Percentiles rank a stretch among this genome's conserved stretches.
Conservation (phyloP, 1,139 yeast genomes). For the Williopsis jadinii region DNA sequence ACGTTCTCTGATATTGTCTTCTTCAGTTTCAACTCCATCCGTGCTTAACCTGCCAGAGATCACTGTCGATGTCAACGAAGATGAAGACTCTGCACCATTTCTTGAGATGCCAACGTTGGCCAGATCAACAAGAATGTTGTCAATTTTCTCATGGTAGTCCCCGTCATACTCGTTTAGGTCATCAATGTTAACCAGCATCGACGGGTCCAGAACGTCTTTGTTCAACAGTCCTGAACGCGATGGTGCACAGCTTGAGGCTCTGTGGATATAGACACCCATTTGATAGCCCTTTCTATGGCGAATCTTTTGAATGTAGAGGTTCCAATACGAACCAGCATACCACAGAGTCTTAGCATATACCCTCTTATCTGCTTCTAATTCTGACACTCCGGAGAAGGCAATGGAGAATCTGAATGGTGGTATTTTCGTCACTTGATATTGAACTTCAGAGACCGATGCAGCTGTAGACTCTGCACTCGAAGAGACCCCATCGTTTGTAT, state of each 20-base stretch:
- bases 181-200: slow-evolving; percentile 3
- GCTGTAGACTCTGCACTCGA: background rate
- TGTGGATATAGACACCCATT: slow-evolving; percentile 46
- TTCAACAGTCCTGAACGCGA: slow-evolving; percentile 30
- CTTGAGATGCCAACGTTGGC: background rate
- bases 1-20: slow-evolving; percentile 1
- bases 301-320: slow-evolving; percentile 42
- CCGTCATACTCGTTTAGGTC: slow-evolving; percentile 9
- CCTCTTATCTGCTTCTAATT: slow-evolving; percentile 36
- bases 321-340: slow-evolving; percentile 56
- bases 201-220: slow-evolving; percentile 25
- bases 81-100: background rate
- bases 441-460: slow-evolving; percentile 3
- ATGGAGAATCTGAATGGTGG: slow-evolving; percentile 50
- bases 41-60: background rate
- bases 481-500: slow-evolving; percentile 6
- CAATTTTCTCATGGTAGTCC: slow-evolving; percentile 4
- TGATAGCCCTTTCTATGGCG: slow-evolving; percentile 36
- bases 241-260: slow-evolving; percentile 33
- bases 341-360: slow-evolving; percentile 44
- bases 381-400: slow-evolving; percentile 39
- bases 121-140: background rate
- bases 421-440: slow-evolving; percentile 31
- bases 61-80: background rate
- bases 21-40: slow-evolving; percentile 7